These are phyloP conservation scores for Erodium trifolium DNA, from an alignment of 441 rosid species.

Conservation along the genomic window DNA sequence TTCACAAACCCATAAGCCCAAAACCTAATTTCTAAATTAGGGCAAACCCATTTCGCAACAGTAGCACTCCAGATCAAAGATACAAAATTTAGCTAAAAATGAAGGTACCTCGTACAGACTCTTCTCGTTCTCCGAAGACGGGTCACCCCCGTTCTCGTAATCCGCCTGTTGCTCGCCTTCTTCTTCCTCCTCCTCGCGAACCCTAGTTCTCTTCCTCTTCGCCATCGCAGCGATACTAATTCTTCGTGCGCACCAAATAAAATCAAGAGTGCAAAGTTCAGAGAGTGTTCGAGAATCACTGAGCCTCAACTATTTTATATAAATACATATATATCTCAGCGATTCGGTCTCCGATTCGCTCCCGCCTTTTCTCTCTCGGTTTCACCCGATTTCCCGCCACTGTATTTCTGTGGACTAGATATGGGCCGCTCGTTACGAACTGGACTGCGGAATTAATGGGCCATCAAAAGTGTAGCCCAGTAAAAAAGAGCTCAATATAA, in stretches of 20 bases:
- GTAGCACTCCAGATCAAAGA: neutral
- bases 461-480: neutral
- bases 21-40: neutral
- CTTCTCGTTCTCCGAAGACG: conserved; percentile 26
- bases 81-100: neutral
- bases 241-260: neutral
- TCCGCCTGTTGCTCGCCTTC: conserved; percentile 20
- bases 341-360: conserved; percentile 13
- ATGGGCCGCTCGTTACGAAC: too few species aligned
- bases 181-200: conserved; percentile 28
- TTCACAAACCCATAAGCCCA: neutral
- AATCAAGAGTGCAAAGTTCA: neutral
- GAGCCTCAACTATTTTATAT: neutral
- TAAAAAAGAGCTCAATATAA: neutral
- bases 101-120: conserved; percentile 56
- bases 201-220: conserved; percentile 49
- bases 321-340: neutral
- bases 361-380: conserved; percentile 28
- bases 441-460: neutral
- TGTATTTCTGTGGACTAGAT: neutral
- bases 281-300: neutral
- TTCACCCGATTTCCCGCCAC: neutral
- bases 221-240: conserved; percentile 35
- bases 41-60: neutral
- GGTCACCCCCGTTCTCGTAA: conserved; percentile 17